Evolutionary conservation across 1,284 basidiomycete genomes (phyloP).

Genomic region (Naganishia sp.): DNA sequence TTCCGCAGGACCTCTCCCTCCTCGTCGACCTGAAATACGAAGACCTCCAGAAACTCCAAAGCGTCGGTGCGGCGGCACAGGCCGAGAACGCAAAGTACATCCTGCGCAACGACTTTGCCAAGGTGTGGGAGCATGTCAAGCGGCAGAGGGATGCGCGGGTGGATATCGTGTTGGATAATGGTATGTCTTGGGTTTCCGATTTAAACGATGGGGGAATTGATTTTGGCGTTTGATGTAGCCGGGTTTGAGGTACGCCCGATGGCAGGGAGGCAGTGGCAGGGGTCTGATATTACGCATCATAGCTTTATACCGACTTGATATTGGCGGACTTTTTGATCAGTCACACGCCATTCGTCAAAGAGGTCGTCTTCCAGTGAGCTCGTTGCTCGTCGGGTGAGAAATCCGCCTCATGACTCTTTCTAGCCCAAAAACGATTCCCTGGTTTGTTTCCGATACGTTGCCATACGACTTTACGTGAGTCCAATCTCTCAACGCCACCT

Average conservation of each 20-base stretch:
- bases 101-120: constrained; percentile 76
- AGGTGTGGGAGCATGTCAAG: constrained; percentile 73
- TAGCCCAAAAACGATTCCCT: constrained; percentile 38
- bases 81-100: constrained; percentile 74
- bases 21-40: constrained; percentile 57
- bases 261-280: no score
- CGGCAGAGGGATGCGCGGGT: constrained; percentile 62
- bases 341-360: constrained; percentile 75
- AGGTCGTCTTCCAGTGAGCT: constrained; percentile 82
- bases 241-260: constrained; percentile 73
- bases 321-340: constrained; percentile 93
- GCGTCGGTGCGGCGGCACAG: constrained; percentile 75
- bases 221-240: constrained; percentile 57
- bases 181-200: constrained; percentile 54
- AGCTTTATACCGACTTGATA: constrained; percentile 91
- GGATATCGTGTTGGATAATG: constrained; percentile 91
- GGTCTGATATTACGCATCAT: constrained; percentile 15
- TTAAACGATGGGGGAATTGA: not conserved
- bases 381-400: not conserved
- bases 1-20: constrained; percentile 50
- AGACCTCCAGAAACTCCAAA: constrained; percentile 81
- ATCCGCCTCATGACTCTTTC: constrained; percentile 5
- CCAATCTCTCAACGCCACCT: constrained; percentile 40
- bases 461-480: constrained; percentile 68
- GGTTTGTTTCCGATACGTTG: constrained; percentile 85